Evolutionary conservation across 2,329 filamentous ascomycete species (phyloP), one percentile per base, ranked within the genome.

Genomic region (Diplocarpon mali): DNA sequence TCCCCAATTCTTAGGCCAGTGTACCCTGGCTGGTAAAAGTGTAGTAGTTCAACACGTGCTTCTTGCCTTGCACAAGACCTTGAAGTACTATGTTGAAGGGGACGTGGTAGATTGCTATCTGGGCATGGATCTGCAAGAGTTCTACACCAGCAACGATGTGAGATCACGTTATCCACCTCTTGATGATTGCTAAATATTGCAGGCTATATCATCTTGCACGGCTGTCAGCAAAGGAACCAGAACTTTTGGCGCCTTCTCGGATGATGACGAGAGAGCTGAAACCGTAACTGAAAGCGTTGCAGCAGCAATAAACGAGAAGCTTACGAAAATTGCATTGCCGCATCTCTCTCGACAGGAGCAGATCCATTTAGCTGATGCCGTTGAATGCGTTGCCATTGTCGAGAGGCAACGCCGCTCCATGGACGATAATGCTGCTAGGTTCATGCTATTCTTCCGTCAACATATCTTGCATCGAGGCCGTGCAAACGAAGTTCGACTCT

Each of bases 401-500:
- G 87, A 94, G 61, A 85, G 83, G 57, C 86, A 95, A 58, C 78
- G 87, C 14, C 78, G 86, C 5, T 94, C 88, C 2, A 83, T 95
- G 66, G 89, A 95, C 58, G 85, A 86, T 56, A 94, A 95, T 57
- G 89, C 85, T 3, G 83, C 85, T 8, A 79, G 87, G 35, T 95
- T 89, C 63, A 77, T 95, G 65, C 70, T 95, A 11, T 92, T 92
- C 64, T 92, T 90, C 66, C 75, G 86, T 15, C 84, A 93, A 57
- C 80, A 90, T 60, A 79, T 79, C 40, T 68, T 93, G 38, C 77
- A 81, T 24, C 80, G 78, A 61, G 71, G 73, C 38, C 75, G 80
- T 47, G 73, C 75, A 2, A 75, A 75, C 49, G 74, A 83, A 56
- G 74, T 79, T 3, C 71, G 76, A 17, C 74, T 94, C 55, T 81